phyloP scores from a whole-genome alignment of 1,284 basidiomycete species.

The Wolfiporia cocos region DNA sequence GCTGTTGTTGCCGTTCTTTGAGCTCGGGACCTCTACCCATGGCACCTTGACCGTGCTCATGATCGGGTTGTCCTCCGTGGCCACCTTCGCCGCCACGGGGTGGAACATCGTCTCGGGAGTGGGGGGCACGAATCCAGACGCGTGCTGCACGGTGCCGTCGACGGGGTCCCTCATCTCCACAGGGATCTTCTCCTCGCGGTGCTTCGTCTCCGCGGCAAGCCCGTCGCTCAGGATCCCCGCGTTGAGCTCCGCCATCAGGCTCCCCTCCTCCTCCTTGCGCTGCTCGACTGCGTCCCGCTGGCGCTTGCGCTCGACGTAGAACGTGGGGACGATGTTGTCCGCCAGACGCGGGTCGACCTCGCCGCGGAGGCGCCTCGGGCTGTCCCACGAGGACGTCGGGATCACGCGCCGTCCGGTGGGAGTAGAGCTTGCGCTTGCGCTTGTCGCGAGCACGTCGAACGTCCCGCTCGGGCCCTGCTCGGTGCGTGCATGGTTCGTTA shows the following conservation, averaged over 20 bases:
- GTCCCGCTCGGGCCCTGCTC: slow-evolving; percentile 1
- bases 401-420: slow-evolving; percentile 10
- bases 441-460: not conserved
- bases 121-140: slow-evolving; percentile 24
- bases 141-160: slow-evolving; percentile 22
- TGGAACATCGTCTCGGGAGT: slow-evolving; percentile 23
- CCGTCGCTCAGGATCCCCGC: slow-evolving; percentile 23
- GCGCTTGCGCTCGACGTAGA: slow-evolving; percentile 25
- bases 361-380: slow-evolving; percentile 14
- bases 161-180: slow-evolving; percentile 17
- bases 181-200: slow-evolving; percentile 24
- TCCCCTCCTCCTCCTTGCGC: slow-evolving; percentile 24
- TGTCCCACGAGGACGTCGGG: slow-evolving; percentile 12
- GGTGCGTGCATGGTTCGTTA: not conserved
- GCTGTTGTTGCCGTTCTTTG: slow-evolving; percentile 1
- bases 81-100: slow-evolving; percentile 19
- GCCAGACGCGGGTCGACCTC: slow-evolving; percentile 8
- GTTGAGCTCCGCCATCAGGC: slow-evolving; percentile 25
- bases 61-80: slow-evolving; percentile 14
- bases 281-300: slow-evolving; percentile 27
- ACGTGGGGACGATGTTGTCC: slow-evolving; percentile 22
- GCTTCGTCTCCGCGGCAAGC: slow-evolving; percentile 21
- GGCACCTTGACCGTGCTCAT: slow-evolving; percentile 11
- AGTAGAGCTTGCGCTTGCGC: slow-evolving; percentile 2
- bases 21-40: slow-evolving; percentile 14